Conservation (phyloP, 257 asterid genomes). For the Gentiana dahurica region DNA sequence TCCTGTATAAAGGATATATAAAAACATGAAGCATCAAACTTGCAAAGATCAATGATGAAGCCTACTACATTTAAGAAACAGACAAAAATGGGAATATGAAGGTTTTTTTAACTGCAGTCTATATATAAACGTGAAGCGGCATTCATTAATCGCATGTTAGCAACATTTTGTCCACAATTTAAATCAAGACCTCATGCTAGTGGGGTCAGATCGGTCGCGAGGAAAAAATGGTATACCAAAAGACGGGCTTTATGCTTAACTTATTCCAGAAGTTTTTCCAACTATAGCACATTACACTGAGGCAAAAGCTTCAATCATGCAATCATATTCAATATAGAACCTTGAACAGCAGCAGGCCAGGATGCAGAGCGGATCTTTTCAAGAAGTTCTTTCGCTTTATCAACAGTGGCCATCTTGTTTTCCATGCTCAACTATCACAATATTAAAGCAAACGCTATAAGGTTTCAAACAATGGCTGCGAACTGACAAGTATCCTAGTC, state of each 20-base stretch:
- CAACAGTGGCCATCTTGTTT: constrained; percentile 89
- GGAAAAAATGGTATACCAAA: not conserved
- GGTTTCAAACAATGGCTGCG: too few species aligned
- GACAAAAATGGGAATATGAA: too few species aligned
- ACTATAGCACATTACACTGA: not conserved
- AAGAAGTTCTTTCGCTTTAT: constrained; percentile 81
- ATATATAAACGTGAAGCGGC: too few species aligned
- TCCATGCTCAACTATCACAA: constrained; percentile 88
- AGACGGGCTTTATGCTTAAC: not conserved
- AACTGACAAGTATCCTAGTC: not conserved
- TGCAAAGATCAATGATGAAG: too few species aligned
- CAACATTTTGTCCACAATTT: too few species aligned
- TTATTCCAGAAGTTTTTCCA: not conserved
- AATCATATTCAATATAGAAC: constrained; percentile 9
- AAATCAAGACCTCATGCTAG: too few species aligned
- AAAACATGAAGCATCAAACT: too few species aligned
- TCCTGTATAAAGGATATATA: too few species aligned
- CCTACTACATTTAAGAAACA: too few species aligned
- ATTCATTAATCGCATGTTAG: too few species aligned
- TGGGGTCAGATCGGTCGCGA: not conserved
- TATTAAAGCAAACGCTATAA: constrained; percentile 1
- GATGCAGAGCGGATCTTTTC: constrained; percentile 85
- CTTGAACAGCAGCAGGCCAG: constrained; percentile 83
- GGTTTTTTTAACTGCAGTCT: too few species aligned
- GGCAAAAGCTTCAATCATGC: not conserved